These are phyloP conservation scores for Salvia rosmarinus DNA, from an alignment of 257 asterid species.

Conservation along the genomic window DNA sequence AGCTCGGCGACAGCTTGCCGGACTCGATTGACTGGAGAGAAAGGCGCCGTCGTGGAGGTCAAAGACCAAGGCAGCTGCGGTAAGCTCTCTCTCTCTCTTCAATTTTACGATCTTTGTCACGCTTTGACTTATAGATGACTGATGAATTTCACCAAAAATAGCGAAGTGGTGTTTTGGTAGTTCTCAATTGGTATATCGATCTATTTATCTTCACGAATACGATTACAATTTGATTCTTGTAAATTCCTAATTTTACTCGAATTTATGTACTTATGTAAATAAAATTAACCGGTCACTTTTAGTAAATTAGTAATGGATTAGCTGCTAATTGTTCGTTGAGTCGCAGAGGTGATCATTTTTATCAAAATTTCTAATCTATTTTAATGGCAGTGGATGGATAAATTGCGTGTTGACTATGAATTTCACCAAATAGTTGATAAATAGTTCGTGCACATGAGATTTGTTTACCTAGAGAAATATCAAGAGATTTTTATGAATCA, in stretches of 20 bases:
- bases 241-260: background rate
- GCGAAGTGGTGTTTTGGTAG: background rate
- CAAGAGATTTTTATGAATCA: background rate
- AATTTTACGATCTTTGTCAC: background rate
- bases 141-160: background rate
- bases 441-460: background rate
- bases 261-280: background rate
- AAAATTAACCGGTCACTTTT: background rate
- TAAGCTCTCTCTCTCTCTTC: constrained; percentile 28
- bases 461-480: background rate
- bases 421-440: background rate
- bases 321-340: background rate
- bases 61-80: constrained; percentile 90
- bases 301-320: background rate
- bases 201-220: background rate
- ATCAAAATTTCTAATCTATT: too few species aligned
- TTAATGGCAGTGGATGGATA: background rate
- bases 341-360: background rate
- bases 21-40: constrained; percentile 84
- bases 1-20: constrained; percentile 60
- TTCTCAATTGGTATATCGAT: background rate
- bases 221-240: background rate
- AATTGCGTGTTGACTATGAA: background rate
- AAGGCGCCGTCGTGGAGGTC: constrained; percentile 67
- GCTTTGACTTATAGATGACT: too few species aligned